Evolutionary conservation across 2,329 filamentous ascomycete genomes (phyloP).

Genomic region (Talaromyces sp.): DNA sequence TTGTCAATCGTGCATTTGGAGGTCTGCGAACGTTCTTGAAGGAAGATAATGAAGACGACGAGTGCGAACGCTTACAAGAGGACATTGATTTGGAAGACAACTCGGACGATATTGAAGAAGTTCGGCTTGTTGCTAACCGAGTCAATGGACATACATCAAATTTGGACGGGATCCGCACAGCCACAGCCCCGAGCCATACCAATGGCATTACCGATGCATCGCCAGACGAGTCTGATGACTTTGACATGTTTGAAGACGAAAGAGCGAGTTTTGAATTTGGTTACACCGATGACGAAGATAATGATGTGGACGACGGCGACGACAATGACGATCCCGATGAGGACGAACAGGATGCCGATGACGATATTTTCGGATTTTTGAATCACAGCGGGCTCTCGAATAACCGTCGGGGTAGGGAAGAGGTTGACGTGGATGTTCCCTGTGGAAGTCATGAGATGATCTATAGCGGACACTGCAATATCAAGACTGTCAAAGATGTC

Average conservation of each 20-base stretch:
- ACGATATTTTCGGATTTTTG: constrained; percentile 35
- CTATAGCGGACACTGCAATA: constrained; percentile 64
- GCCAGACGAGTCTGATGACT: constrained; percentile 25
- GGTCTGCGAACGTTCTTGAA: constrained; percentile 50
- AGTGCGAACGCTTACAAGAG: constrained; percentile 48
- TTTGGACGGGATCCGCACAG: constrained; percentile 4
- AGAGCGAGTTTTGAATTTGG: constrained; percentile 1
- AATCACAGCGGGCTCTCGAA: constrained; percentile 50
- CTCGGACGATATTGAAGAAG: constrained; percentile 41
- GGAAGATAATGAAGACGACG: constrained; percentile 40
- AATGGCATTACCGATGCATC: constrained; percentile 15
- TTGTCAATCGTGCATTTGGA: constrained; percentile 60
- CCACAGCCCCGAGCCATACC: not conserved
- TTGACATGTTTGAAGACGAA: constrained; percentile 14
- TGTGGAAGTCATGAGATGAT: constrained; percentile 55
- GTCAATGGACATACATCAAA: not conserved
- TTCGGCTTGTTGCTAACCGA: constrained; percentile 26
- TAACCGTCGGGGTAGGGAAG: constrained; percentile 41
- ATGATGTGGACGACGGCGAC: constrained; percentile 30
- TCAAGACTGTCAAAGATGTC: constrained; percentile 66
- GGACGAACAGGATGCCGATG: constrained; percentile 33
- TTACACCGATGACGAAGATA: constrained; percentile 23
- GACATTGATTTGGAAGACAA: constrained; percentile 49
- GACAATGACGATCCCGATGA: constrained; percentile 31
- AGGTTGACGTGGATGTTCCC: constrained; percentile 54